These are phyloP conservation scores for Microascus cirrosus DNA, from an alignment of 2,329 filamentous ascomycete genomes.

Conservation along the genomic window DNA sequence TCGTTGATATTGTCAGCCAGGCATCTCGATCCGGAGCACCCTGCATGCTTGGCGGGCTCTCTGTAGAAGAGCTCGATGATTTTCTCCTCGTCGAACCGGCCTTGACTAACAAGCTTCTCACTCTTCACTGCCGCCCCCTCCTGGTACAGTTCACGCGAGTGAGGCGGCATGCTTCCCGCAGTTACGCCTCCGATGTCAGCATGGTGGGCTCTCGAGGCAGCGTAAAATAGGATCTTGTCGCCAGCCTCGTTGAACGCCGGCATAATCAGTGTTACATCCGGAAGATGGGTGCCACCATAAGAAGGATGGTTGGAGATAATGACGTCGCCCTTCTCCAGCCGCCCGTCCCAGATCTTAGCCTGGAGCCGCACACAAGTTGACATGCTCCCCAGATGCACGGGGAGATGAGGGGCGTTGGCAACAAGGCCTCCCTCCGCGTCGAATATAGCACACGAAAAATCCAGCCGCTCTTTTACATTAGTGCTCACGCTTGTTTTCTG, in stretches of 20 bases:
- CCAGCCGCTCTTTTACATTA: constrained; percentile 43
- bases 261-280: constrained; percentile 72
- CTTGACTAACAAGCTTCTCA: constrained; percentile 63
- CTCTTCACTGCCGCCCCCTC: constrained; percentile 54
- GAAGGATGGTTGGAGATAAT: constrained; percentile 77
- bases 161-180: constrained; percentile 71
- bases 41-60: constrained; percentile 63
- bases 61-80: constrained; percentile 62
- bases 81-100: constrained; percentile 66
- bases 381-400: constrained; percentile 75
- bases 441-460: constrained; percentile 75
- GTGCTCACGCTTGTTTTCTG: constrained; percentile 75
- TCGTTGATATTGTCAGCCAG: constrained; percentile 75
- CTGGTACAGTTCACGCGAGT: constrained; percentile 52
- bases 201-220: constrained; percentile 69
- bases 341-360: constrained; percentile 68
- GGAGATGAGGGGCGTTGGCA: constrained; percentile 69
- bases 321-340: constrained; percentile 67
- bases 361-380: constrained; percentile 70
- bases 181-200: constrained; percentile 79
- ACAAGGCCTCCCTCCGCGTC: constrained; percentile 66
- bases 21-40: constrained; percentile 68
- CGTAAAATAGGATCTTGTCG: constrained; percentile 69
- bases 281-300: constrained; percentile 72
- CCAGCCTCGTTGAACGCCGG: constrained; percentile 58